Base-by-base conservation (phyloP, 148 eudicot species). In the Nepenthes mirabilis region DNA sequence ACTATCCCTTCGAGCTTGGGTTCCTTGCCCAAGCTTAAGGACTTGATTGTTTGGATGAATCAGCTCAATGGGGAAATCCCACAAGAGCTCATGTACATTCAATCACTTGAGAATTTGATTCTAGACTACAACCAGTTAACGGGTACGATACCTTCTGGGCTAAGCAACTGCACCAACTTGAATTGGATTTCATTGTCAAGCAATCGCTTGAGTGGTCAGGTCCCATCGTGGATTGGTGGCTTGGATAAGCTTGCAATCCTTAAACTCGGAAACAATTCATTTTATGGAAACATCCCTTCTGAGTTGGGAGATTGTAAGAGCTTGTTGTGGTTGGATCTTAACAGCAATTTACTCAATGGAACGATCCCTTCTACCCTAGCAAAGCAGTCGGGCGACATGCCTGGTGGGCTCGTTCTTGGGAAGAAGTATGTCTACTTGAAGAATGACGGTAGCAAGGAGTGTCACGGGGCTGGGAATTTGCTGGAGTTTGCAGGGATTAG, bases 1-100 rank as follows among this genome's bases (percentile, higher is more conserved):
- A 68, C 57, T 7, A 83, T 91, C 58, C 96, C 97, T 2, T 3
- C 55, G 2, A 82, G 79, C 45, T 70, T 91, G 55, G 88, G 97
- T 75, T 63, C 37, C 5, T 72, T 91, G 1, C 78, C 90, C 4
- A 60, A 80, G 54, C 77, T 91, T 43, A 71, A 76, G 33, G 97
- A 88, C 64, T 49, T 91, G 61, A 82, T 87, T 51, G 83, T 91
- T 83, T 91, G 96, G 97, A 93, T 87, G 76, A 88, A 91, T 53
- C 67, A 58, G 50, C 85, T 91, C 52, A 64, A 78, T 1, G 98
- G 98, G 34, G 79, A 83, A 59, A 83, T 91, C 68, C 98, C 98
- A 2, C 69, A 81, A 52, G 95, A 85, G 47, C 84, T 91, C 53
- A 61, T 63, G 63, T 65, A 80, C 23, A 87, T 78, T 48, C 69